These are phyloP conservation scores for Diutina mesorugosa DNA, from an alignment of 1,139 yeast species.

Conservation along the genomic window DNA sequence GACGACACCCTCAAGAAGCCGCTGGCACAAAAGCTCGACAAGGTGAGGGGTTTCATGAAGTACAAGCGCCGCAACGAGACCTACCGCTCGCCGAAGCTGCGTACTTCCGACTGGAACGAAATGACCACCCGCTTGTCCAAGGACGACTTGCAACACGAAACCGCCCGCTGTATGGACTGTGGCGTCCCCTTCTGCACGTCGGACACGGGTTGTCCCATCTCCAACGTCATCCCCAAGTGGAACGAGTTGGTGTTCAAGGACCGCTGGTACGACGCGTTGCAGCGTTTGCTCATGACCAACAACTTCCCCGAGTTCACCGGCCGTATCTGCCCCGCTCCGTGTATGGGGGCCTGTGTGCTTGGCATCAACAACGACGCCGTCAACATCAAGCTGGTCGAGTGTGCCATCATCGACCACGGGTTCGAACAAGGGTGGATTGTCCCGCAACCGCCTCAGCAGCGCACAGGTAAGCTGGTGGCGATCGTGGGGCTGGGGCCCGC, in stretches of 20 bases:
- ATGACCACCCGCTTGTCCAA: conserved; percentile 69
- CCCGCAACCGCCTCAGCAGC: conserved; percentile 63
- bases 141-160: conserved; percentile 79
- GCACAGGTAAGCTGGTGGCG: conserved; percentile 82
- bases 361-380: conserved; percentile 94
- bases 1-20: conserved; percentile 51
- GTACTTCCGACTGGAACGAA: conserved; percentile 90
- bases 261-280: conserved; percentile 90
- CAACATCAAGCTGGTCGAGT: conserved; percentile 91
- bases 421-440: conserved; percentile 94
- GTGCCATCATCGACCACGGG: conserved; percentile 92
- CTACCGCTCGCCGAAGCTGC: conserved; percentile 64
- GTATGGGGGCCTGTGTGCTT: conserved; percentile 96
- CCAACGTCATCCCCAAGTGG: conserved; percentile 96
- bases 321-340: conserved; percentile 97
- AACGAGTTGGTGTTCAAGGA: conserved; percentile 92
- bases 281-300: conserved; percentile 87
- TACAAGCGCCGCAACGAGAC: conserved; percentile 82
- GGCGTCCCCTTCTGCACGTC: conserved; percentile 99
- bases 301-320: conserved; percentile 98
- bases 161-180: conserved; percentile 99
- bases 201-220: conserved; percentile 96
- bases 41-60: conserved; percentile 84
- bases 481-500: conserved; percentile 95
- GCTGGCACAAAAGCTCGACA: conserved; percentile 51